Evolutionary conservation across 2,329 filamentous ascomycete species (phyloP).

Genomic region (Fusarium sp.): DNA sequence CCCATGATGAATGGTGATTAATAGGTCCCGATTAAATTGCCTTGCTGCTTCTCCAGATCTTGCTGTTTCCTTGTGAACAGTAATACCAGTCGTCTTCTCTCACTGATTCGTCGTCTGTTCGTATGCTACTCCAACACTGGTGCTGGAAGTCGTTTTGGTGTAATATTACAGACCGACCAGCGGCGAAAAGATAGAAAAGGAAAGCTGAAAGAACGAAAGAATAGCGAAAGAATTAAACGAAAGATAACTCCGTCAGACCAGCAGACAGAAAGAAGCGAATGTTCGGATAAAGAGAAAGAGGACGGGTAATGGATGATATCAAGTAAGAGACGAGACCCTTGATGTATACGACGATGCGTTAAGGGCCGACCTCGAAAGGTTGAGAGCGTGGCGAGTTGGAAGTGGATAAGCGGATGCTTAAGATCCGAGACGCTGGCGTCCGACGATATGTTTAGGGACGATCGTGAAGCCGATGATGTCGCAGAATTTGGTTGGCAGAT

Average conservation of each 20-base stretch:
- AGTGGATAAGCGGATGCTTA: conserved; percentile 22
- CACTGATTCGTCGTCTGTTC: conserved; percentile 18
- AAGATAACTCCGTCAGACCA: conserved; percentile 37
- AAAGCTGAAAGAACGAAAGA: conserved; percentile 14
- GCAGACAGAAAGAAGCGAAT: conserved; percentile 40
- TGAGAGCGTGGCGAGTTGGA: conserved; percentile 31
- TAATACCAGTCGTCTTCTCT: conserved; percentile 20
- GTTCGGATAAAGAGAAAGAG: conserved; percentile 16
- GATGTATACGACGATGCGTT: conserved; percentile 29
- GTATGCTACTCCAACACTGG: conserved; percentile 29
- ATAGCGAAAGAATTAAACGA: conserved; percentile 25
- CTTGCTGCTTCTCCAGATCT: conserved; percentile 3
- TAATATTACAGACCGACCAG: conserved; percentile 42
- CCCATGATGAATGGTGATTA: conserved; percentile 73
- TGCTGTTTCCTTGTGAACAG: conserved; percentile 19
- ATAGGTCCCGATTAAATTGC: conserved; percentile 30
- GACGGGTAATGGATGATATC: conserved; percentile 31
- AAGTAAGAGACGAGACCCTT: conserved; percentile 22
- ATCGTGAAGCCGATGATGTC: conserved; percentile 49
- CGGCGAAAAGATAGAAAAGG: conserved; percentile 25
- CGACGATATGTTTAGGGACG: conserved; percentile 29
- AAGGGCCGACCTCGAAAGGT: conserved; percentile 19
- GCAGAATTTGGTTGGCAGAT: conserved; percentile 53
- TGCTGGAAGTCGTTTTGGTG: conserved; percentile 21
- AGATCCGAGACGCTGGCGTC: conserved; percentile 37